A percentile compares a stretch with the other conserved stretches of the same genome.
These are phyloP conservation scores for Helenozyma rhizophorensis DNA, from an alignment of 805 yeast genomes.

Conservation along the genomic window DNA sequence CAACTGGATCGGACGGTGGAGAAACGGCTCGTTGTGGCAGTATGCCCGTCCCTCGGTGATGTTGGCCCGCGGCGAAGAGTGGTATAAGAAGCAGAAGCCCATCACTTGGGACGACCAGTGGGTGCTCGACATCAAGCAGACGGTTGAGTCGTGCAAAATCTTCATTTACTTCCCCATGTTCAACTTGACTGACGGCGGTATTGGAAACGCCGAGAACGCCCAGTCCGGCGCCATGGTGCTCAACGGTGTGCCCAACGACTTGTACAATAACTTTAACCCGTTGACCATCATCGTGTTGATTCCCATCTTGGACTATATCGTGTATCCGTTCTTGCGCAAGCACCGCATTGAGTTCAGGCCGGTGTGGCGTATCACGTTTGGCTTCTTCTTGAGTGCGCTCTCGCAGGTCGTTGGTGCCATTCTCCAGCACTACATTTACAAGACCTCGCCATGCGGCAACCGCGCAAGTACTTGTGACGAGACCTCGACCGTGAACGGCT, in stretches of 20 bases:
- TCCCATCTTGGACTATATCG: conserved; percentile 44
- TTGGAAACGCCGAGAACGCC: conserved; percentile 45
- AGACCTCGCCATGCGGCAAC: conserved; percentile 50
- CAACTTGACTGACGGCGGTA: conserved; percentile 44
- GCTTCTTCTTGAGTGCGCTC: conserved; percentile 43
- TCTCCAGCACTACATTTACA: conserved; percentile 44
- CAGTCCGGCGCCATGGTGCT: conserved; percentile 53
- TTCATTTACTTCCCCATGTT: conserved; percentile 40
- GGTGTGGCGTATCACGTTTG: conserved; percentile 42
- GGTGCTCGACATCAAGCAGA: conserved; percentile 42
- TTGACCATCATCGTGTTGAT: conserved; percentile 48
- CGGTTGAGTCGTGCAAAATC: conserved; percentile 42
- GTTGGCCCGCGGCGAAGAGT: conserved; percentile 39
- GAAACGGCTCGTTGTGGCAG: conserved; percentile 42
- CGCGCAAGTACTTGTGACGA: conserved; percentile 36
- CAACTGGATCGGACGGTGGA: conserved; percentile 39
- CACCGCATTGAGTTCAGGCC: conserved; percentile 26
- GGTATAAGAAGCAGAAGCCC: conserved; percentile 15
- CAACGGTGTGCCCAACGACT: conserved; percentile 53
- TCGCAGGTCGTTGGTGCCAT: conserved; percentile 50
- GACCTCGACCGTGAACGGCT: conserved; percentile 28
- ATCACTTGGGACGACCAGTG: conserved; percentile 43
- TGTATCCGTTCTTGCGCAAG: conserved; percentile 47
- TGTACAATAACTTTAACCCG: conserved; percentile 52
- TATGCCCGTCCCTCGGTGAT: conserved; percentile 44